These are phyloP conservation scores for Typha latifolia DNA, from an alignment of 176 grass and related monocot species.

Conservation along the genomic window DNA sequence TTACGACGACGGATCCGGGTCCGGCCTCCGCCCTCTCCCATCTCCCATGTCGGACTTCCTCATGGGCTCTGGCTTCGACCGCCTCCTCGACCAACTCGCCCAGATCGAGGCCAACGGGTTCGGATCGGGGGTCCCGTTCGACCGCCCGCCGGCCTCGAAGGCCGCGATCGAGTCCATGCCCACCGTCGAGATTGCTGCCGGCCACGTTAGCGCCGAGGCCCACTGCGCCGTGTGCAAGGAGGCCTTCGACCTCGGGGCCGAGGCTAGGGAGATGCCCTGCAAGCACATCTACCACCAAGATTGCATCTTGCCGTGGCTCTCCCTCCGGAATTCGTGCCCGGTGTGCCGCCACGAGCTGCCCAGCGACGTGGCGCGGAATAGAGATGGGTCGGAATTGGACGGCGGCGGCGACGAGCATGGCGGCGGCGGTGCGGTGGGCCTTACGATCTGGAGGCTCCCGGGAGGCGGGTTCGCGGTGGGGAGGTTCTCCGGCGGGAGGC, in stretches of 20 bases:
- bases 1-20: conserved; percentile 49
- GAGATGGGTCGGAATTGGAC: no score
- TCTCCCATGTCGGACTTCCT: conserved; percentile 61
- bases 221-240: conserved; percentile 71
- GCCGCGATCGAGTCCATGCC: conserved; percentile 60
- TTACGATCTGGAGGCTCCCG: conserved; percentile 69
- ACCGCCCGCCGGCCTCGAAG: conserved; percentile 57
- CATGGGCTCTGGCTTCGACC: conserved; percentile 52
- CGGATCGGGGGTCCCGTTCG: conserved; percentile 18
- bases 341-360: conserved; percentile 66
- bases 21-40: conserved; percentile 44
- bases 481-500: conserved; percentile 38
- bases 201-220: conserved; percentile 32
- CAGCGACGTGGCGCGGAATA: conserved; percentile 5
- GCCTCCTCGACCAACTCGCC: conserved; percentile 48
- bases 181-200: conserved; percentile 23
- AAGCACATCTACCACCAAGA: conserved; percentile 59
- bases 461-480: conserved; percentile 64
- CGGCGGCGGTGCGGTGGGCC: conserved; percentile 10
- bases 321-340: conserved; percentile 55
- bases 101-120: conserved; percentile 45
- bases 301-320: conserved; percentile 74
- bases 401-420: no score
- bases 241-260: conserved; percentile 33
- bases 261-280: conserved; percentile 64